Conservation (phyloP, 768 basidiomycete species). For the Pisolithus sp. region DNA sequence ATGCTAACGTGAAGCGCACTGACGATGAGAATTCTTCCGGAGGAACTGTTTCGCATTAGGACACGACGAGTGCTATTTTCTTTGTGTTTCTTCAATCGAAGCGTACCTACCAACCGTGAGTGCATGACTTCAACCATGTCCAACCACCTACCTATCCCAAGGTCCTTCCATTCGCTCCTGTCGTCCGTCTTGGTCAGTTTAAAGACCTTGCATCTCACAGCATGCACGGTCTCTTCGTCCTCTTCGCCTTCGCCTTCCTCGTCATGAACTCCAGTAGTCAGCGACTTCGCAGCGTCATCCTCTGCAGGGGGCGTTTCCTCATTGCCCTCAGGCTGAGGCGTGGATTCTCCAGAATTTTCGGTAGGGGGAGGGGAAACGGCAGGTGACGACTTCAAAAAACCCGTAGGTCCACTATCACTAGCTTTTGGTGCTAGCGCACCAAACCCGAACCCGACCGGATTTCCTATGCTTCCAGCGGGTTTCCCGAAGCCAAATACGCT, state of each 20-base stretch:
- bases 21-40: conserved; percentile 71
- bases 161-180: conserved; percentile 50
- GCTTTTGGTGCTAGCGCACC: conserved; percentile 17
- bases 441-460: conserved; percentile 58
- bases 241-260: conserved; percentile 78
- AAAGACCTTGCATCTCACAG: conserved; percentile 56
- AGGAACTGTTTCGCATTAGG: conserved; percentile 65
- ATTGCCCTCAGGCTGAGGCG: conserved; percentile 21
- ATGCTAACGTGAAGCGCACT: conserved; percentile 21
- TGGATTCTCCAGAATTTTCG: conserved; percentile 25
- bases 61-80: conserved; percentile 51
- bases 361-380: conserved; percentile 17
- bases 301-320: conserved; percentile 24
- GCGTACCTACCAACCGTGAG: conserved; percentile 40
- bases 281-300: conserved; percentile 20
- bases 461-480: conserved; percentile 47
- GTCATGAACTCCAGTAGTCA: conserved; percentile 41
- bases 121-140: neutral
- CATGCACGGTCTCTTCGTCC: conserved; percentile 61
- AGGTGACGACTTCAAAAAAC: neutral
- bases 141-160: conserved; percentile 54
- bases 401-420: neutral
- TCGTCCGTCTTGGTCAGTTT: conserved; percentile 48
- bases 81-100: conserved; percentile 72
- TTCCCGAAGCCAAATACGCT: conserved; percentile 25